Base-by-base conservation (phyloP, 139 green algal species). In the Picochlorum sp. region DNA sequence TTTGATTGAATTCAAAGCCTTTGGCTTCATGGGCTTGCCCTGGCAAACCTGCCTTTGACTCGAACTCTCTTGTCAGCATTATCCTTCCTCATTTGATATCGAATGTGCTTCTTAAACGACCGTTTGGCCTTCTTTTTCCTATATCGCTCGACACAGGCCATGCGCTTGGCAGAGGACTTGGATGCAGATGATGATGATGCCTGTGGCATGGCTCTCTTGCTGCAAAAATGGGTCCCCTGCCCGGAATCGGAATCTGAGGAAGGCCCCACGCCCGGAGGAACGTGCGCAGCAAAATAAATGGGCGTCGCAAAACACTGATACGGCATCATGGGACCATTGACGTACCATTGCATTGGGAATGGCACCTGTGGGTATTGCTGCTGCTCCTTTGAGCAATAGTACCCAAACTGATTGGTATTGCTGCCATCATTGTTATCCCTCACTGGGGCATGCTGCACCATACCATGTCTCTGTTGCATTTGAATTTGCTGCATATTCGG, bases 11-110 rank as follows among this genome's bases (percentile, higher is more conserved):
- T 26, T 54, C 47, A 54, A 41, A 41, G 16, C 47, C 47, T n/a
- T n/a, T 54, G 47, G 28, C 28, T 7, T 21, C 47, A 54, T 54
- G 47, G 47, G 16, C n/a, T 30, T 21, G 58, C 69, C 63, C 83
- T 82, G 24, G 83, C 47, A 59, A 83, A 83, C 4, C 77, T 63
- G 7, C 77, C 77, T 69, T 83, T 84, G 28, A 77, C 50, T 23
- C 77, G 60, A 6, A 67, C 71, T 4, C 77, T 57, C 20, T 55
- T 62, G 63, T 84, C 76, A 3, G 77, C 77, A 45, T 83, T 83
- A 24, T 69, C 52, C 60, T 84, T 83, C 52, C 77, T 65, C 28
- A 57, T 60, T 2, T 57, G n/a, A 60, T 84, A 84, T 20, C 77
- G 70, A n/a, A 84, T 75, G 7, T 57, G 67, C 45, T 72, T 77